These are phyloP conservation scores for Cotoneaster glaucophyllus DNA, from an alignment of 306 rosid species.

Conservation along the genomic window DNA sequence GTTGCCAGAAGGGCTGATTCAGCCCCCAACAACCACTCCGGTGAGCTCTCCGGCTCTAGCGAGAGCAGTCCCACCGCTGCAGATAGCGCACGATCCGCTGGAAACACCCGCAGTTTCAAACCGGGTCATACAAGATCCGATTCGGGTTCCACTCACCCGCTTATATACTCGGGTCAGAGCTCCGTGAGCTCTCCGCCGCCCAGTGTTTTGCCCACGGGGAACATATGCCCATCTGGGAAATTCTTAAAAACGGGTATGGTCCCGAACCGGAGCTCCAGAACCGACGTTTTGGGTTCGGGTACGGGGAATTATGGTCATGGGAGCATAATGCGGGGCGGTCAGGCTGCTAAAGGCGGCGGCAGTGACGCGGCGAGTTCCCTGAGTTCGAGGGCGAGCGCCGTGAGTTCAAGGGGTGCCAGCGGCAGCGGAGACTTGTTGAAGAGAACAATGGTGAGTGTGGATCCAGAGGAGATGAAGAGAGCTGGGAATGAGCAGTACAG, in stretches of 20 bases:
- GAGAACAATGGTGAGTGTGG: conserved; percentile 38
- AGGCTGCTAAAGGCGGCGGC: conserved; percentile 20
- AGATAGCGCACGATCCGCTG: conserved; percentile 42
- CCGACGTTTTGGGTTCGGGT: conserved; percentile 77
- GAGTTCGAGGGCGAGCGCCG: background rate
- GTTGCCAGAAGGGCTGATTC: conserved; percentile 46
- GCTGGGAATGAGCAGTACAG: conserved; percentile 79
- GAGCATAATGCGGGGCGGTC: conserved; percentile 82
- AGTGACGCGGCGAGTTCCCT: conserved; percentile 6
- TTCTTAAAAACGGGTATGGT: conserved; percentile 58
- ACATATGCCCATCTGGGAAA: conserved; percentile 88
- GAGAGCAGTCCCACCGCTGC: conserved; percentile 72
- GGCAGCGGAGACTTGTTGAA: conserved; percentile 26
- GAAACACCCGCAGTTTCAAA: conserved; percentile 27
- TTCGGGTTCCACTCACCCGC: conserved; percentile 42
- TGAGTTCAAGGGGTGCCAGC: background rate
- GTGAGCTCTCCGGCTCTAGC: conserved; percentile 84
- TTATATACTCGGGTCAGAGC: conserved; percentile 55
- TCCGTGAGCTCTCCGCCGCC: conserved; percentile 58
- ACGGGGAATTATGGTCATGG: conserved; percentile 85
- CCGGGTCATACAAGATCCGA: conserved; percentile 66
- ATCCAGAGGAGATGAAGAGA: conserved; percentile 80
- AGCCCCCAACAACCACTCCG: conserved; percentile 59
- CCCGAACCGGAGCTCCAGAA: conserved; percentile 37
- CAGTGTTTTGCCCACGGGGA: conserved; percentile 75